Base-by-base conservation (phyloP, 2,329 filamentous ascomycete species). In the Aspergillus sp. region DNA sequence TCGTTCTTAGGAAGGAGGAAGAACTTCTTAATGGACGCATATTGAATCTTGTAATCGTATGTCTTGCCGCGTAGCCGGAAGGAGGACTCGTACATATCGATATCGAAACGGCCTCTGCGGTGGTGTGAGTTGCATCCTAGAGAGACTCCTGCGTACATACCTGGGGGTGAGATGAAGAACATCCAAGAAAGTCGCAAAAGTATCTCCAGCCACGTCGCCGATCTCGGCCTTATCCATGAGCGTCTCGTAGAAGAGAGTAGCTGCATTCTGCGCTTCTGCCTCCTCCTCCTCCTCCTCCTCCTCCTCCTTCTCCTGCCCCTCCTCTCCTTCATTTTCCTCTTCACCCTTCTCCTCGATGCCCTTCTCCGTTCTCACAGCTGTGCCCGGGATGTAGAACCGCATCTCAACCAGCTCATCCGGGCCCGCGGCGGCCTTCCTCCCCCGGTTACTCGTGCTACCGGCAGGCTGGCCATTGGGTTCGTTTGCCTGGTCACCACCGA, bases 1-100 rank as follows among this genome's bases (percentile, higher is more conserved):
- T 98, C 91, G n/a, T 91, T 91, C 67, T 98, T 98, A 29, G 91
- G 91, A 4, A 98, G 77, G 17, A 96, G 75, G 79, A 98, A 95
- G 58, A 96, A 96, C 61, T 96, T 96, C 71, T 98, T 98, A 66
- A 96, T 86, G 30, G 81, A 78, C 36, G 95, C 85, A 64, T 95
- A 98, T 60, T 95, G 86, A 45, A 98, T 96, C 74, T 98, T 98
- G 77, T 98, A 98, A 68, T 98, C 93, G 69, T 98, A 98, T 15
- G 91, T 98, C 68, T 98, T 98, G 53, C 91, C 91, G 45, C 91
- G 89, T 41, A 98, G 74, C 42, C 91, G 82, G 74, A 98, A 96
- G 2, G 91, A 96, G 11, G 78, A 81, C 62, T 96, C 91, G 73
- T 98, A 98, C 82, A 98, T 94, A 61, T 98, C 91, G 66, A 98